Evolutionary conservation across 2,329 filamentous ascomycete genomes (phyloP), one percentile per base, ranked within the genome.

Genomic region (Pestalotiopsis sp.): DNA sequence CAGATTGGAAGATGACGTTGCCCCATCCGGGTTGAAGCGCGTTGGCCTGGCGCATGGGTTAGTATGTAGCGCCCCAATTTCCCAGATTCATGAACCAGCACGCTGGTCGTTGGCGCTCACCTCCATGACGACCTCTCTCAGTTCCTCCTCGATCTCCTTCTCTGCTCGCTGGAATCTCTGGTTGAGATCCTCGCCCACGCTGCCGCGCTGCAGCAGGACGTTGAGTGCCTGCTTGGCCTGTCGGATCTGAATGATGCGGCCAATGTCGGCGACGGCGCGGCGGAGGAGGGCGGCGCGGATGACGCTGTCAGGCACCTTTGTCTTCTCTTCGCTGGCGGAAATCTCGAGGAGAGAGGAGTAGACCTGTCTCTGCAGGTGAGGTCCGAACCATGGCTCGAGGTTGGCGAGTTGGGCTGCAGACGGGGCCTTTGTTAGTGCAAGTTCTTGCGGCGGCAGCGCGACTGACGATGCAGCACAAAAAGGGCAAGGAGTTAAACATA

Each of bases 111-210:
- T 27, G 5, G 25, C 41, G 60, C 65, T 66, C 80, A 97, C 94
- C 90, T 98, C 95, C 75, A 91, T 89, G 41, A 98, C 94, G 27
- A 98, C 95, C 81, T 99, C 96, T 75, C 93, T 90, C 70, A 99
- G 86, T 83, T 99, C 96, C 73, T 94, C 93, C 83, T 99, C 95
- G 86, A 98, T 97, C 83, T 99, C 96, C 84, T 97, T 95, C 87
- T 99, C 96, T 0, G 95, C 96, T 65, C 94, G 89, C 81, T 91
- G 83, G 81, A 98, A 97, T 52, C 95, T 88, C 84, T 98, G 93
- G 92, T 94, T 97, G 74, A 99, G 82, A 80, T 99, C 96, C 79
- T 99, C 96, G 14, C 96, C 95, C 1, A 99, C 94, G 77, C 94
- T 97, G 63, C 96, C 96, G 72, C 94, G 88, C 82, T 97, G 94